A percentile compares a stretch with the other conserved stretches of the same genome.
phyloP scores from a whole-genome alignment of 2,329 filamentous ascomycete genomes.

The Colletotrichum sp. region DNA sequence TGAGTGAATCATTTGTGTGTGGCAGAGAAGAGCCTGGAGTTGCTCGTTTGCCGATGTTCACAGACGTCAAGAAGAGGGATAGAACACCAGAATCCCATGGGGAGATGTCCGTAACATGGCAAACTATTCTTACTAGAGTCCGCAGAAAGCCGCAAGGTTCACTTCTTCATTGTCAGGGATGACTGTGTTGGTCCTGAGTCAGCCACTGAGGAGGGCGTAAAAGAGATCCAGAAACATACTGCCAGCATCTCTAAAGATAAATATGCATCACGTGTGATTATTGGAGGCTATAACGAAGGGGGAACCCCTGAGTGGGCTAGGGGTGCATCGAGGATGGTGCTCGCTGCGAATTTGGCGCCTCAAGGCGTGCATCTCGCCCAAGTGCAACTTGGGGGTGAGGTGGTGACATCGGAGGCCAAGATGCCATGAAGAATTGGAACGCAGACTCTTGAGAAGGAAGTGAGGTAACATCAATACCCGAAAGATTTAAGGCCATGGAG shows the following conservation, averaged over 20 bases:
- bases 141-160: not conserved
- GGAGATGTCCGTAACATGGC: not conserved
- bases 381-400: not conserved
- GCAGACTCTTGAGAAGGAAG: not conserved
- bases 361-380: not conserved
- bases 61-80: not conserved
- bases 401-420: not conserved
- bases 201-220: no score
- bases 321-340: not conserved
- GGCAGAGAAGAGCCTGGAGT: not conserved
- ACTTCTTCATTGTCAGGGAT: not conserved
- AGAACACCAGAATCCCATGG: not conserved
- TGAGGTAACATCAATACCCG: not conserved
- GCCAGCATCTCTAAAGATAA: not conserved
- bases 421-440: not conserved
- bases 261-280: not conserved
- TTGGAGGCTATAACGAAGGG: not conserved
- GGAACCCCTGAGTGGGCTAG: not conserved
- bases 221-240: not conserved
- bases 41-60: not conserved
- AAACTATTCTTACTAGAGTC: not conserved
- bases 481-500: not conserved
- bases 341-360: not conserved
- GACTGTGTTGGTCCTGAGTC: not conserved
- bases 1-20: not conserved